Evolutionary conservation across 2,329 filamentous ascomycete genomes (phyloP).

Genomic region (Alternaria sp.): DNA sequence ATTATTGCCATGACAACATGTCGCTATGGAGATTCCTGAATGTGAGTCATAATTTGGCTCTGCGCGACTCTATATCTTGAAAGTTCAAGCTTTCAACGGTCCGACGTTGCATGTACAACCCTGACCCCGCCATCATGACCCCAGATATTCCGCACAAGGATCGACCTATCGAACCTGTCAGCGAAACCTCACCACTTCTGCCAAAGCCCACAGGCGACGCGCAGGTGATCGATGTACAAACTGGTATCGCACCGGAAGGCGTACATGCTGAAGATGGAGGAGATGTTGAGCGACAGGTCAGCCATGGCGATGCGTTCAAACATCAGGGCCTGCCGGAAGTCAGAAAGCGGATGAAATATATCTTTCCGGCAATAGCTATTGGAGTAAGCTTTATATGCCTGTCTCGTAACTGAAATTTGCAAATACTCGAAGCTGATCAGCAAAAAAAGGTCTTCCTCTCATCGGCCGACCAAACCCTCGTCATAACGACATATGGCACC

Average conservation of each 20-base stretch:
- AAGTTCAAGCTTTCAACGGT: neutral
- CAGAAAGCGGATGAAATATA: constrained; percentile 62
- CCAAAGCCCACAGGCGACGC: constrained; percentile 27
- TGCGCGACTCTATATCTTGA: neutral
- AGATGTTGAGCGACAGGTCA: constrained; percentile 49
- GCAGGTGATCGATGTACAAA: constrained; percentile 33
- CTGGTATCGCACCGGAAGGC: constrained; percentile 38
- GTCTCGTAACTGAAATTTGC: neutral
- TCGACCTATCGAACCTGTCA: neutral
- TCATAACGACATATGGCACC: constrained; percentile 78
- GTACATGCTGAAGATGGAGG: constrained; percentile 30
- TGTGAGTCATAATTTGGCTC: neutral
- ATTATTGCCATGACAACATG: neutral
- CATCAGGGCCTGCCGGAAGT: constrained; percentile 60
- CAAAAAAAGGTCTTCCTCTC: constrained; percentile 71
- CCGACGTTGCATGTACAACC: constrained; percentile 5
- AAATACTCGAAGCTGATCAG: neutral
- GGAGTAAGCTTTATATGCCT: constrained; percentile 59
- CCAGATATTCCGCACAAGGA: constrained; percentile 1
- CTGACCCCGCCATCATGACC: constrained; percentile 12
- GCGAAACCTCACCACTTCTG: constrained; percentile 59
- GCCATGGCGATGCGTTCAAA: constrained; percentile 45
- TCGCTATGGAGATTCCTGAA: neutral
- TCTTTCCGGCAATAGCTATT: constrained; percentile 69
- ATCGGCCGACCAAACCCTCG: constrained; percentile 78